Conservation (phyloP, 2,329 filamentous ascomycete species). For the Huntiella abstrusa region DNA sequence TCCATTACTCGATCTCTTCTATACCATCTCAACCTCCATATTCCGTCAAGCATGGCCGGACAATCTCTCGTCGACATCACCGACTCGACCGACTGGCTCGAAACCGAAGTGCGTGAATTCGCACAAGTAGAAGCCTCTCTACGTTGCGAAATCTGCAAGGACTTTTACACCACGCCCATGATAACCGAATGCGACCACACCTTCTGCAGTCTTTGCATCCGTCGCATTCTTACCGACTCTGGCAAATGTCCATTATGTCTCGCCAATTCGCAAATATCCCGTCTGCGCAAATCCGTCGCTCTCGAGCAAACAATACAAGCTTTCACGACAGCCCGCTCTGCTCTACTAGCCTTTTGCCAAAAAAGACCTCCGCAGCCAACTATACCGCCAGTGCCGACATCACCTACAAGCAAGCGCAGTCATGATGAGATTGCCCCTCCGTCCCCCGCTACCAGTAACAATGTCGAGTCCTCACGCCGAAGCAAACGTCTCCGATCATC, state of each 20-base stretch:
- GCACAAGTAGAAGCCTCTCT: conserved; percentile 63
- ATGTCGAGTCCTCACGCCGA: conserved; percentile 17
- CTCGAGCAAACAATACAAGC: conserved; percentile 69
- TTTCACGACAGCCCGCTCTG: conserved; percentile 47
- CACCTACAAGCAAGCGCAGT: conserved; percentile 46
- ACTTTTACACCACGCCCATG: conserved; percentile 89
- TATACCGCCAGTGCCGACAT: conserved; percentile 32
- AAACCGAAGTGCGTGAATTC: conserved; percentile 47
- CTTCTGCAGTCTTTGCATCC: conserved; percentile 91
- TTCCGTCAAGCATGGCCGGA: conserved; percentile 16
- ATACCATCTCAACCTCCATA: neutral
- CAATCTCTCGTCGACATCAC: conserved; percentile 30
- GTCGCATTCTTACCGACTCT: conserved; percentile 62
- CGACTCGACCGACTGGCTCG: conserved; percentile 73
- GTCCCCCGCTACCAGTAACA: conserved; percentile 14
- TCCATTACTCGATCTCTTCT: neutral
- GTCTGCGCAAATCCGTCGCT: conserved; percentile 66
- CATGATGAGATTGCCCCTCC: conserved; percentile 16
- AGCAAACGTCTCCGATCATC: conserved; percentile 35
- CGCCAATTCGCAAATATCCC: conserved; percentile 60
- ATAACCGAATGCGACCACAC: conserved; percentile 89
- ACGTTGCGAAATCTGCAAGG: conserved; percentile 94
- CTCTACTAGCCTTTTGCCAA: conserved; percentile 44
- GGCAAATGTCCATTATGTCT: conserved; percentile 80
- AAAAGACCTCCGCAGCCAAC: conserved; percentile 45